Conservation (phyloP, 106 monocot genomes). For the Dioscorea alata region DNA sequence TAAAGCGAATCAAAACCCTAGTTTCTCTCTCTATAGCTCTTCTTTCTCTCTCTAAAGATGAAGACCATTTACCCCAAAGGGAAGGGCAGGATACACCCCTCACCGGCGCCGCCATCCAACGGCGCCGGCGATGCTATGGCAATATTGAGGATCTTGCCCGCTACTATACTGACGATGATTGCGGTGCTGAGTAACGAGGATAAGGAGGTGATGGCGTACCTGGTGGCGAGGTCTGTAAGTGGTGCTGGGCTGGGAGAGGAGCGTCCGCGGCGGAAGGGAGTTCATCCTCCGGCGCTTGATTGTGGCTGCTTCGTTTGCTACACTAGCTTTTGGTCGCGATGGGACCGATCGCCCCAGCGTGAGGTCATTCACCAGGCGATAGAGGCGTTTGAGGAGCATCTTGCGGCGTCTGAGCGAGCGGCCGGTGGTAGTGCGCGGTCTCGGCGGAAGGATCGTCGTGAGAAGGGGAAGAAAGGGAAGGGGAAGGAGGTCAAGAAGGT, state of each 20-base stretch:
- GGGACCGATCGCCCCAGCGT: conserved; percentile 47
- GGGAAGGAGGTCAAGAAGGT: conserved; percentile 7
- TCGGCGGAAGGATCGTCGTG: not conserved
- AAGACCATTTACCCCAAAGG: conserved; percentile 20
- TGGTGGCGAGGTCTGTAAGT: conserved; percentile 24
- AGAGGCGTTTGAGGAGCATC: conserved; percentile 64
- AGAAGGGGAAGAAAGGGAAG: conserved; percentile 14
- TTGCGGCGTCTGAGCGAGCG: conserved; percentile 22
- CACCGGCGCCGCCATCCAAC: conserved; percentile 17
- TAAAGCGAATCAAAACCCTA: not conserved
- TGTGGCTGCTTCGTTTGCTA: conserved; percentile 78
- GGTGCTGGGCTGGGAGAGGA: not conserved
- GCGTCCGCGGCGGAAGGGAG: conserved; percentile 1
- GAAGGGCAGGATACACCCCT: conserved; percentile 52
- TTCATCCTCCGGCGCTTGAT: conserved; percentile 29
- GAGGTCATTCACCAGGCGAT: conserved; percentile 53
- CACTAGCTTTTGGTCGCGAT: conserved; percentile 58
- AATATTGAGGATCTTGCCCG: conserved; percentile 23
- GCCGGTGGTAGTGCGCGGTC: not conserved
- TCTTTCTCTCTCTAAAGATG: conserved; percentile 13
- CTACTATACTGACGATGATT: conserved; percentile 13
- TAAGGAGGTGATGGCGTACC: conserved; percentile 41
- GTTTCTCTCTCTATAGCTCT: not conserved
- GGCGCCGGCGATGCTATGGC: conserved; percentile 10
- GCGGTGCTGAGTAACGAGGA: conserved; percentile 27